phyloP scores from a whole-genome alignment of 176 grass and related monocot species.

The Musa troglodytarum region DNA sequence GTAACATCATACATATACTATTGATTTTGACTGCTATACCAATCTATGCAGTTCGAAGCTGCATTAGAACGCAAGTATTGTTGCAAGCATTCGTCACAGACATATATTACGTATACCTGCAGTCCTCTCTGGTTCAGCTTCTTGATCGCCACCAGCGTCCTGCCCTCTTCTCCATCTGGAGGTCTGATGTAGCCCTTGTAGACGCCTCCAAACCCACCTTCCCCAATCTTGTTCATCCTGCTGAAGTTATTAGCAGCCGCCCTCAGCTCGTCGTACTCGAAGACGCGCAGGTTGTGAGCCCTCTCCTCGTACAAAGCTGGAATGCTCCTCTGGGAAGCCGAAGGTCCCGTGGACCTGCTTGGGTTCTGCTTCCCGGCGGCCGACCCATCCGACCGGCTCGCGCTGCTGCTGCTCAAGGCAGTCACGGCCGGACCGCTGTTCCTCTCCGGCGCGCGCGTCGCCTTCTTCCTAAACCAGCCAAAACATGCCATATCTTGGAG shows the following conservation, averaged over 20 bases:
- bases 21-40: too few relatives aligned
- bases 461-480: neutral
- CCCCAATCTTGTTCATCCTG: slow-evolving; percentile 70
- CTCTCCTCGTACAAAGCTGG: slow-evolving; percentile 62
- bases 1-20: too few relatives aligned
- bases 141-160: slow-evolving; percentile 66
- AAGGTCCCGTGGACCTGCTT: slow-evolving; percentile 27
- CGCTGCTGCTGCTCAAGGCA: neutral
- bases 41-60: too few relatives aligned
- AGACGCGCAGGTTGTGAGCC: slow-evolving; percentile 52
- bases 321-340: slow-evolving; percentile 44
- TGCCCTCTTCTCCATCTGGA: slow-evolving; percentile 20
- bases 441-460: neutral
- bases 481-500: neutral
- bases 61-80: neutral
- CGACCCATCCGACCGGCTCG: neutral
- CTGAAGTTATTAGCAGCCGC: slow-evolving; percentile 67
- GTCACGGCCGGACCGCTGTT: neutral
- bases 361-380: slow-evolving; percentile 6
- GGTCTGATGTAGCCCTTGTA: slow-evolving; percentile 66
- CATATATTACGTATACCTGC: slow-evolving; percentile 36
- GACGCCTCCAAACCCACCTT: slow-evolving; percentile 84
- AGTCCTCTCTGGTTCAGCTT: slow-evolving; percentile 63
- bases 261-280: slow-evolving; percentile 61
- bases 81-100: too few relatives aligned